Conservation (phyloP, 768 basidiomycete species). For the Leccinum subgranulosum region DNA sequence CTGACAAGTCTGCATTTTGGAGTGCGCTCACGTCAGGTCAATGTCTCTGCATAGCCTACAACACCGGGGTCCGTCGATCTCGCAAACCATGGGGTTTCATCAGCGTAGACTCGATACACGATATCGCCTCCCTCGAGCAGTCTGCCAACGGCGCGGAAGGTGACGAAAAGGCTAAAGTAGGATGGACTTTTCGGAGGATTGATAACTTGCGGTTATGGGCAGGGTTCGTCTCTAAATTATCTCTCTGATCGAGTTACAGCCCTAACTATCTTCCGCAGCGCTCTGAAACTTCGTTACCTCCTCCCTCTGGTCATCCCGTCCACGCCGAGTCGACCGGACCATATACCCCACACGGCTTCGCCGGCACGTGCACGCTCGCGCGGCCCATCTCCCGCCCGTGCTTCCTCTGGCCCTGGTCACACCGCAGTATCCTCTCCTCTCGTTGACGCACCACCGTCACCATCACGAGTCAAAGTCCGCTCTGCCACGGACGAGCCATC, state of each 20-base stretch:
- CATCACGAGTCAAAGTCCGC: conserved; percentile 33
- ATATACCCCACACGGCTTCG: conserved; percentile 23
- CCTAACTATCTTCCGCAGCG: conserved; percentile 40
- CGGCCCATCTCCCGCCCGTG: conserved; percentile 24
- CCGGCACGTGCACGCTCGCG: conserved; percentile 18
- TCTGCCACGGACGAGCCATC: conserved; percentile 44
- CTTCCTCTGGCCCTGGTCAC: conserved; percentile 12
- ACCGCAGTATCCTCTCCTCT: not conserved
- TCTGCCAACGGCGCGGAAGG: conserved; percentile 35
- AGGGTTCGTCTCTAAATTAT: conserved; percentile 51
- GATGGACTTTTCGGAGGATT: conserved; percentile 83
- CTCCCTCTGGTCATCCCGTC: conserved; percentile 63
- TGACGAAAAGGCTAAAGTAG: conserved; percentile 48
- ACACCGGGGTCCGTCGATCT: conserved; percentile 74
- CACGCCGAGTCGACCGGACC: conserved; percentile 29
- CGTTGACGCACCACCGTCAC: conserved; percentile 22
- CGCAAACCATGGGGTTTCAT: conserved; percentile 89
- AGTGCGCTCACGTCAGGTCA: conserved; percentile 69
- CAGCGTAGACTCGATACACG: conserved; percentile 72
- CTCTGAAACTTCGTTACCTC: conserved; percentile 78
- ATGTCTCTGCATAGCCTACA: conserved; percentile 77
- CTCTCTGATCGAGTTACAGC: not conserved
- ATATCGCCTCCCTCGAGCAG: conserved; percentile 65
- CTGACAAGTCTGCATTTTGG: conserved; percentile 42
- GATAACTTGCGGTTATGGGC: conserved; percentile 86